Conservation (phyloP, 179 eudicot species). For the Silene vulgaris region DNA sequence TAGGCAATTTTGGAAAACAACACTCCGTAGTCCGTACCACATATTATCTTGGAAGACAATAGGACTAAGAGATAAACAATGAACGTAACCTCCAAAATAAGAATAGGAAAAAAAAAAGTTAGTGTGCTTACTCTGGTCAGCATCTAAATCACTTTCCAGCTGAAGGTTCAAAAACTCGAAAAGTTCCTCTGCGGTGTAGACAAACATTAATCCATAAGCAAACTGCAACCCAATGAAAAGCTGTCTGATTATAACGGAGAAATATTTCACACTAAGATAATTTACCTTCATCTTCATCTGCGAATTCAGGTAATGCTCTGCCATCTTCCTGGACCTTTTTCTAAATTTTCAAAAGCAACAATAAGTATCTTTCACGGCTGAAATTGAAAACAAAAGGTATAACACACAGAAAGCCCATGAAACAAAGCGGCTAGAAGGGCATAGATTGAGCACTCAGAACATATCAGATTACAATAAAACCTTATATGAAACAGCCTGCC, state of each 20-base stretch:
- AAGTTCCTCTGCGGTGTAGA: constrained; percentile 55
- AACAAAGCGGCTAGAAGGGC: constrained; percentile 12
- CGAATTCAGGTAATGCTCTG: constrained; percentile 70
- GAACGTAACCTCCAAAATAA: neutral
- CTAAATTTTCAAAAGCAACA: constrained; percentile 30
- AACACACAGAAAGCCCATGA: neutral
- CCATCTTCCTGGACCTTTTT: constrained; percentile 77
- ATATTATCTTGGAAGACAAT: neutral
- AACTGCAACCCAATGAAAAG: constrained; percentile 8
- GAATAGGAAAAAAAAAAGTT: neutral
- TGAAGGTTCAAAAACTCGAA: constrained; percentile 61
- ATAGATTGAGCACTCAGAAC: neutral
- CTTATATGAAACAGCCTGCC: too few species aligned
- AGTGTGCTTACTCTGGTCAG: constrained; percentile 54
- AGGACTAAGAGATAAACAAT: neutral
- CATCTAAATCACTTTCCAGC: constrained; percentile 62
- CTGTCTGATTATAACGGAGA: neutral
- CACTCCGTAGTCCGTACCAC: too few species aligned
- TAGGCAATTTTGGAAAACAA: neutral
- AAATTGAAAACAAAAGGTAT: too few species aligned
- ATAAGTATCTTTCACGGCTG: neutral
- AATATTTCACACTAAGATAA: neutral
- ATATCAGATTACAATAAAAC: too few species aligned
- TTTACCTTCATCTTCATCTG: constrained; percentile 78
- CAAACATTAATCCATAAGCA: constrained; percentile 11